Base-by-base conservation (phyloP, 352 stramenopile genomes). In the Pythium myriotylum region DNA sequence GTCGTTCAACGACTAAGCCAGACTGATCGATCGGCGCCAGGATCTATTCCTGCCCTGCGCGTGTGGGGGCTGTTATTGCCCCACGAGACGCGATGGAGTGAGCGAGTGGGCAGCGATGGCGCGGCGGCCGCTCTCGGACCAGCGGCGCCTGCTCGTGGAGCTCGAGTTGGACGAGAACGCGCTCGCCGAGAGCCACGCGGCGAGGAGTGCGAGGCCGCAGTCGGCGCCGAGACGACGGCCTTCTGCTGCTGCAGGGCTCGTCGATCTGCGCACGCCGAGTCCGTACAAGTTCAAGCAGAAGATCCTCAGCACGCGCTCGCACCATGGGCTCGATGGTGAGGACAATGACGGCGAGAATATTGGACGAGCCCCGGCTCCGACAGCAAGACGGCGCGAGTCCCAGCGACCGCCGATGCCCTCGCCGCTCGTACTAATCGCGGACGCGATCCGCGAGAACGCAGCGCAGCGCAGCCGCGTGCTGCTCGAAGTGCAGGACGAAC, bases 231-330 rank as follows among this genome's bases (percentile, higher is more conserved):
- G 41, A 27, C n/a, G 45, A 2, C 47, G 62, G 6, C 39, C 35
- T 24, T 23, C 58, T 39, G 9, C 59, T 37, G 29, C 65, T 20
- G 6, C 35, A 9, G 37, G 37, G 7, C 23, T n/a, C 2, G 57
- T 27, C 12, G 55, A 48, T 39, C 72, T 55, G 35, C 72, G 72
- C 27, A 70, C 80, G 9, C 72, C 69, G 7, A 89, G 73, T 65
- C 79, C 78, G 22, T 86, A 79, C 68, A 86, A 88, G 54, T 62
- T 89, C 27, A 88, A 89, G 54, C 74, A 89, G 41, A 71, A 74
- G 13, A 75, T 90, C 29, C 49, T 85, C 22, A 81, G 69, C 52
- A 86, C 50, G 35, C 70, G 78, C 19, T 54, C 62, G 32, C 54
- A 49, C 10, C 26, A 26, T 3, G 59, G 49, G 22, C 41, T 58